Evolutionary conservation across 768 basidiomycete genomes (phyloP).

Genomic region (Lentinus tigrinus): DNA sequence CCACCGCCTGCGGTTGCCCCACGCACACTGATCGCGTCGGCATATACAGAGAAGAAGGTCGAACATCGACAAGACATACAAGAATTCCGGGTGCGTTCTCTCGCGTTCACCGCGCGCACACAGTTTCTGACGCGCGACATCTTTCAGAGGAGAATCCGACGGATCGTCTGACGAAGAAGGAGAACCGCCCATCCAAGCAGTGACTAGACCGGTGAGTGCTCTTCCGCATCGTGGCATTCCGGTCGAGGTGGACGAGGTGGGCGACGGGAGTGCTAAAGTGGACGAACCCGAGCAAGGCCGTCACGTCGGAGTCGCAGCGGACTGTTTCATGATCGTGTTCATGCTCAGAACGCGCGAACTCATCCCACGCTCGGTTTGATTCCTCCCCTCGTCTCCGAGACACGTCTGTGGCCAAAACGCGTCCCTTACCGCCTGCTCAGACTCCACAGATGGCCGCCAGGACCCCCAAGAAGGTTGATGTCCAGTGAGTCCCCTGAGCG

Average conservation of each 20-base stretch:
- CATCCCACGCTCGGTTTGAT: not conserved
- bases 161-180: not conserved
- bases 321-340: not conserved
- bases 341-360: not conserved
- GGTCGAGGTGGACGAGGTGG: not conserved
- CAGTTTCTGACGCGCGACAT: not conserved
- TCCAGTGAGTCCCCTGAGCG: conserved; percentile 27
- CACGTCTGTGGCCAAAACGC: no score
- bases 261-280: not conserved
- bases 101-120: not conserved
- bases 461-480: conserved; percentile 33
- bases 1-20: not conserved
- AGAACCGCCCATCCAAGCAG: not conserved
- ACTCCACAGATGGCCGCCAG: conserved; percentile 9
- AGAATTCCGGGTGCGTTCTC: conserved; percentile 4
- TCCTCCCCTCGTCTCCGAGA: not conserved
- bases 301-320: not conserved
- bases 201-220: not conserved
- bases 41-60: conserved; percentile 15
- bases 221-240: not conserved
- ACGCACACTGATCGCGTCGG: not conserved
- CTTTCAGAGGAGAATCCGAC: not conserved
- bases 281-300: not conserved
- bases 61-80: conserved; percentile 6
- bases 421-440: not conserved